Base-by-base conservation (phyloP, 768 basidiomycete species). In the Collybiopsis confluens region DNA sequence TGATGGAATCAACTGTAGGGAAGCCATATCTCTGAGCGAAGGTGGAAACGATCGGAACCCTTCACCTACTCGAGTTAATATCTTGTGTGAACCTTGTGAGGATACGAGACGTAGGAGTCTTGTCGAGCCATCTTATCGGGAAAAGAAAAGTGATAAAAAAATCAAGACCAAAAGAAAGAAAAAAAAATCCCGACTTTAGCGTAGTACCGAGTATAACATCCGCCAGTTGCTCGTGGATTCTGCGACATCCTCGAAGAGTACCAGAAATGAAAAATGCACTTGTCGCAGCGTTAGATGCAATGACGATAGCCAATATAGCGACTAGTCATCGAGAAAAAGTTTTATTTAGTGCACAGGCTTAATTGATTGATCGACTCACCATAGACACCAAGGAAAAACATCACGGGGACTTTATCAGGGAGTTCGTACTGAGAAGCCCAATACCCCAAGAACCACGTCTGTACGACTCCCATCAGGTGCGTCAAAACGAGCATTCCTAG, bases 201-300 rank as follows among this genome's bases (percentile, higher is more conserved):
- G 86, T 86, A 3, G 83, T 80, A 8, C 80, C 75, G 11, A 88
- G 64, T 1, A 88, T 63, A 8, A 82, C 74, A 21, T 75, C 65
- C 3, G 86, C 58, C 1, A 88, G 70, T 9, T 79, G 56, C 6
- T 79, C 64, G 46, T 62, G 54, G 11, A 57, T 54, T 56, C 78
- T 76, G 8, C 78, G 73, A 4, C 74, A 75, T 3, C 75, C 77
- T 48, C 26, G 63, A 54, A 15, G 75, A 75, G 24, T 59, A 59
- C 2, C 72, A 56, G 55, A 69, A 76, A 16, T 68, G 16, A 6
- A 60, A 23, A 45, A 52, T 67, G 2, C 59, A 66, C 64, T 4
- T 55, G 30, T 13, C 56, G 53, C 61, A 70, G 76, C 33, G 18
- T 23, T 62, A 62, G 74, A 81, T 5, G 68, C 24, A 1, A 59